Conservation (phyloP, 2,329 filamentous ascomycete genomes). For the Pyrenophora teres region DNA sequence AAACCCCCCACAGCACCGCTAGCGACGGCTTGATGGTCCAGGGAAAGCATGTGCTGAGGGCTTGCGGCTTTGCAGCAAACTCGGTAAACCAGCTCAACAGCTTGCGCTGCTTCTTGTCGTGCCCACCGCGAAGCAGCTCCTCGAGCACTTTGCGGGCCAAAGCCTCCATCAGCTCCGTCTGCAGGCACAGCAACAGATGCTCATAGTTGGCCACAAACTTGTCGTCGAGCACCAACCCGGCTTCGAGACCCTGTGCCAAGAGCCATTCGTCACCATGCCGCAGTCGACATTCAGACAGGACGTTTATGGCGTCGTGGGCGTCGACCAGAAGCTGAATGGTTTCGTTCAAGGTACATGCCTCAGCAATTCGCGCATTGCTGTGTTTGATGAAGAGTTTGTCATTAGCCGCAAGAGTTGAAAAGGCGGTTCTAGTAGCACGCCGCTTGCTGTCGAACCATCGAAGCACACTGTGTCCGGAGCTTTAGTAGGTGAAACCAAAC, state of each 20-base stretch:
- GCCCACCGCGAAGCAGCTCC: slow-evolving; percentile 32
- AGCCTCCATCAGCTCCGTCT: slow-evolving; percentile 41
- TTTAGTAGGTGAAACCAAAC: slow-evolving; percentile 44
- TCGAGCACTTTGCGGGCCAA: slow-evolving; percentile 38
- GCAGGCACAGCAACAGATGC: slow-evolving; percentile 49
- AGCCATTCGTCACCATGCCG: slow-evolving; percentile 41
- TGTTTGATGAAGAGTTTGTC: slow-evolving; percentile 45
- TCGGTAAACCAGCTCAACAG: slow-evolving; percentile 49
- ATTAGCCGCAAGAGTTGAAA: slow-evolving; percentile 40
- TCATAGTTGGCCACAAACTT: slow-evolving; percentile 51
- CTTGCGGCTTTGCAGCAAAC: slow-evolving; percentile 47
- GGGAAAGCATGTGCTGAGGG: slow-evolving; percentile 49
- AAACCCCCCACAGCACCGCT: slow-evolving; percentile 52
- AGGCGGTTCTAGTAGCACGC: slow-evolving; percentile 19
- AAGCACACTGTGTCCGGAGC: slow-evolving; percentile 37
- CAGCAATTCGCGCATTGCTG: slow-evolving; percentile 33
- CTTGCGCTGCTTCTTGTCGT: slow-evolving; percentile 42
- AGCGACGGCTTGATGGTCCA: slow-evolving; percentile 53
- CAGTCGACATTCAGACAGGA: slow-evolving; percentile 31
- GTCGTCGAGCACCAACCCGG: slow-evolving; percentile 42
- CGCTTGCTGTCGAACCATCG: slow-evolving; percentile 29
- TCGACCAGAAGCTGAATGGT: slow-evolving; percentile 33
- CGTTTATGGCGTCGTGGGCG: slow-evolving; percentile 41
- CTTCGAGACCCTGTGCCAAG: slow-evolving; percentile 33
- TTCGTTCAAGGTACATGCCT: slow-evolving; percentile 36